Percentiles rank a stretch among this genome's conserved stretches.
phyloP scores from a whole-genome alignment of 495 filamentous ascomycete genomes.

The Jackrogersella minutella region DNA sequence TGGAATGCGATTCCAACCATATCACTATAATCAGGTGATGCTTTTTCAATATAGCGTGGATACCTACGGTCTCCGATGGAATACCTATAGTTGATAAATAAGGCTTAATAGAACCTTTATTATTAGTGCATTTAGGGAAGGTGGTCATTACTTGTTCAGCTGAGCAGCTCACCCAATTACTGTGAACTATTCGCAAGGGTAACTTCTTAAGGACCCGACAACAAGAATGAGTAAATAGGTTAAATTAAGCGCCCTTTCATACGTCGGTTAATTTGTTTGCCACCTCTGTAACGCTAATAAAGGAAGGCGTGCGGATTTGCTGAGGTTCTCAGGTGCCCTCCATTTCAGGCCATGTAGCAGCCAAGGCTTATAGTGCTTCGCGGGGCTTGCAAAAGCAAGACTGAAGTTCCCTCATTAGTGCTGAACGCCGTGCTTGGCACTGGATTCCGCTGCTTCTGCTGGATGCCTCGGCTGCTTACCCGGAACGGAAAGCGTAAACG shows the following conservation, averaged over 20 bases:
- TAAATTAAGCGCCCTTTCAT: too few relatives aligned
- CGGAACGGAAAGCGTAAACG: slow-evolving; percentile 27
- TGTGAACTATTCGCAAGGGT: background rate
- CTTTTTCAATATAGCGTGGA: background rate
- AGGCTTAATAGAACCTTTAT: background rate
- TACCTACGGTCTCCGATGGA: background rate
- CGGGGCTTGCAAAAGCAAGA: slow-evolving; percentile 15
- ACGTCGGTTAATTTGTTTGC: too few relatives aligned
- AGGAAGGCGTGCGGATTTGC: too few relatives aligned
- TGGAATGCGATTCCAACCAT: background rate
- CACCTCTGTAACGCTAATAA: too few relatives aligned
- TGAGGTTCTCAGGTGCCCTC: slow-evolving; percentile 26
- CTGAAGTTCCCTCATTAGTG: slow-evolving; percentile 22
- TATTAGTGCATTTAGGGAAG: slow-evolving; percentile 2
- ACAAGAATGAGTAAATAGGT: slow-evolving; percentile 1
- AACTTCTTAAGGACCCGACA: background rate
- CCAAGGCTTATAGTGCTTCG: slow-evolving; percentile 27
- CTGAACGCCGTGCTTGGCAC: slow-evolving; percentile 17
- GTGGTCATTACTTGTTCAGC: slow-evolving; percentile 3
- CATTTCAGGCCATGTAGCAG: slow-evolving; percentile 31
- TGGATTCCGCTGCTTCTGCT: slow-evolving; percentile 4
- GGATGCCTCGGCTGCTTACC: slow-evolving; percentile 12
- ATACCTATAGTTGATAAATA: background rate
- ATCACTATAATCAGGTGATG: background rate
- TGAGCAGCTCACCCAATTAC: background rate